Evolutionary conservation across 257 asterid species (phyloP).

Genomic region (Orobanche coerulescens): DNA sequence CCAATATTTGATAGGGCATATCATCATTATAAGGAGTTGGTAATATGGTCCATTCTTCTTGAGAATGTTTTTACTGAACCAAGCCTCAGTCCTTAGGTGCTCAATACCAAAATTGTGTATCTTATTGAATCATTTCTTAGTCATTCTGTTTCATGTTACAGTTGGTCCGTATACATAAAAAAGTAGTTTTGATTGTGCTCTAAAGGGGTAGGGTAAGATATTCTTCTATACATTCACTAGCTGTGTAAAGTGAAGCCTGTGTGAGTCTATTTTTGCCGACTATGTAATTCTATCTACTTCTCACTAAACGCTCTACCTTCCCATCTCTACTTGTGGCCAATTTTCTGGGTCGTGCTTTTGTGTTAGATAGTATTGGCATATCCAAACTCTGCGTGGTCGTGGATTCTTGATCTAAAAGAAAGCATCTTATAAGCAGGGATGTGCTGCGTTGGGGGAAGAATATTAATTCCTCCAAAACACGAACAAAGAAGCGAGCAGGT

Average conservation of each 20-base stretch:
- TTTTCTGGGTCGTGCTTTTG: background rate
- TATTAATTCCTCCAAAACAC: conserved; percentile 77
- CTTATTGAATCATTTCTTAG: background rate
- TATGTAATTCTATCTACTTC: conserved; percentile 5
- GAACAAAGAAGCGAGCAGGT: conserved; percentile 90
- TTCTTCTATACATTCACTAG: background rate
- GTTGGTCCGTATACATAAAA: too few relatives aligned
- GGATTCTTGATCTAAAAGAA: conserved; percentile 12
- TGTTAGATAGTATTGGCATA: background rate
- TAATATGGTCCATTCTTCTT: background rate
- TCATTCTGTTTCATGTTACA: too few relatives aligned
- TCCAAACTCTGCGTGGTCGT: background rate
- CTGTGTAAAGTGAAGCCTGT: background rate
- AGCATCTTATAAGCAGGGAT: conserved; percentile 43
- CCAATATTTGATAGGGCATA: background rate
- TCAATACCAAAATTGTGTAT: background rate
- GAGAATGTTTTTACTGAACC: background rate
- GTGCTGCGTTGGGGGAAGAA: conserved; percentile 97
- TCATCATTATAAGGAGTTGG: background rate
- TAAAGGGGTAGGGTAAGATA: background rate
- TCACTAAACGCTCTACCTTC: background rate
- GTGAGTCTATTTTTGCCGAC: background rate
- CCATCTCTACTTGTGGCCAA: background rate
- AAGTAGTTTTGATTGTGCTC: background rate
- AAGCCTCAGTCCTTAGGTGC: background rate